phyloP scores from a whole-genome alignment of 352 stramenopile genomes.

The Labyrinthula sp. region DNA sequence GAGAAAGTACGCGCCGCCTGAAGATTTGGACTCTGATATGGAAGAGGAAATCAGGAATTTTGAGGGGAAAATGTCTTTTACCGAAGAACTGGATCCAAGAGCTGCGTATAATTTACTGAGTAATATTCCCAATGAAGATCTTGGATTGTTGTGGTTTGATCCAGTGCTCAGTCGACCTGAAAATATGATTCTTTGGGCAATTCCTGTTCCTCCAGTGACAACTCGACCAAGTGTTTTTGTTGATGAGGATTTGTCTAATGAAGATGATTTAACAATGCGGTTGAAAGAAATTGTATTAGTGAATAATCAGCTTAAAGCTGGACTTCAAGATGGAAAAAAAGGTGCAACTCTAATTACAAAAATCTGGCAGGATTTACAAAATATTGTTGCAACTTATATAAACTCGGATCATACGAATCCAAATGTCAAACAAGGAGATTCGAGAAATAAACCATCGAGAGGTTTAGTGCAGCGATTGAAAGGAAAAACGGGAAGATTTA shows the following conservation, averaged over 20 bases:
- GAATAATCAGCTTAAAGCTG: constrained; percentile 80
- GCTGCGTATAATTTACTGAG: constrained; percentile 78
- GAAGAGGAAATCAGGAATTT: background rate
- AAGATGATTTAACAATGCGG: constrained; percentile 96
- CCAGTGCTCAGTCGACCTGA: constrained; percentile 73
- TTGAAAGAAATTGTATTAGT: constrained; percentile 97
- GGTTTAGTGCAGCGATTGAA: constrained; percentile 92
- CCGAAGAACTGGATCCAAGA: constrained; percentile 61
- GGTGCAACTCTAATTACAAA: too few relatives aligned
- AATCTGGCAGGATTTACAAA: constrained; percentile 95
- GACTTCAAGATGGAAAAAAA: constrained; percentile 84
- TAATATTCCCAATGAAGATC: constrained; percentile 87
- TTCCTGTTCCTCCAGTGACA: constrained; percentile 91
- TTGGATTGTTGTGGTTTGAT: constrained; percentile 88
- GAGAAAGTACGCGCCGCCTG: background rate
- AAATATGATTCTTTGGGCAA: constrained; percentile 83
- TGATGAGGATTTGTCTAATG: constrained; percentile 81
- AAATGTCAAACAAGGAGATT: constrained; percentile 74
- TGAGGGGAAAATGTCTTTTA: constrained; percentile 34
- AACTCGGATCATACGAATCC: constrained; percentile 92
- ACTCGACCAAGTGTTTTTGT: constrained; percentile 95
- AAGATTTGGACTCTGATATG: too few relatives aligned
- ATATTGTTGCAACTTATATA: constrained; percentile 85
- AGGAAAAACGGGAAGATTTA: constrained; percentile 87
- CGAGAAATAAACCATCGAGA: constrained; percentile 69